Percentiles rank a stretch among this genome's conserved stretches.
These are phyloP conservation scores for Yarrowia hollandica DNA, from an alignment of 805 yeast genomes.

Conservation along the genomic window DNA sequence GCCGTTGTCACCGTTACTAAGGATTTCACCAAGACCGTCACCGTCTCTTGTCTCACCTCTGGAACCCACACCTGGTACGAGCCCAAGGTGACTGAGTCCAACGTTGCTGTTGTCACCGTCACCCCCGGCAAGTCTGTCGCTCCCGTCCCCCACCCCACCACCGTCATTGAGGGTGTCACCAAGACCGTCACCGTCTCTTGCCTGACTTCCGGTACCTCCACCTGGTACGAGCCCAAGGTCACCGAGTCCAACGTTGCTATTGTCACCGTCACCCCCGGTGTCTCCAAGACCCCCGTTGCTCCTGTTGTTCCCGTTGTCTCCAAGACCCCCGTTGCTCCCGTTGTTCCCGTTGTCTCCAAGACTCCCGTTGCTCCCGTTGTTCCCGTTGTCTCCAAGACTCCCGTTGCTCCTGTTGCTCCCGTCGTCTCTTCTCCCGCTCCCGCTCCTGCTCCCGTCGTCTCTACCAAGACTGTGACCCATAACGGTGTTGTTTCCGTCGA, in stretches of 20 bases:
- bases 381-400: no score
- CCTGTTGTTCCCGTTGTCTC: background rate
- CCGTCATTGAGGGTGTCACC: conserved; percentile 9
- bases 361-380: background rate
- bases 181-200: conserved; percentile 17
- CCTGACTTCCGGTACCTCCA: conserved; percentile 3
- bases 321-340: background rate
- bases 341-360: background rate
- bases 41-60: conserved; percentile 12
- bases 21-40: conserved; percentile 6
- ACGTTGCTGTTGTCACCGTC: conserved; percentile 1
- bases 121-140: conserved; percentile 4
- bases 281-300: background rate
- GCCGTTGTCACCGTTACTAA: conserved; percentile 6
- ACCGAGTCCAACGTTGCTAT: background rate
- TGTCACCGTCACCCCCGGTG: conserved; percentile 3
- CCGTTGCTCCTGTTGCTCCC: no score
- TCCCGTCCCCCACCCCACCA: background rate
- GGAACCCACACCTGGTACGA: conserved; percentile 15
- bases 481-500: background rate
- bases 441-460: background rate
- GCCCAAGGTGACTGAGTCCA: conserved; percentile 13
- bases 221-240: conserved; percentile 23
- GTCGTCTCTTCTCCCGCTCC: no score
- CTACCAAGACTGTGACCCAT: background rate